Conservation (phyloP, 805 yeast genomes). For the Barnettozyma botsteinii region DNA sequence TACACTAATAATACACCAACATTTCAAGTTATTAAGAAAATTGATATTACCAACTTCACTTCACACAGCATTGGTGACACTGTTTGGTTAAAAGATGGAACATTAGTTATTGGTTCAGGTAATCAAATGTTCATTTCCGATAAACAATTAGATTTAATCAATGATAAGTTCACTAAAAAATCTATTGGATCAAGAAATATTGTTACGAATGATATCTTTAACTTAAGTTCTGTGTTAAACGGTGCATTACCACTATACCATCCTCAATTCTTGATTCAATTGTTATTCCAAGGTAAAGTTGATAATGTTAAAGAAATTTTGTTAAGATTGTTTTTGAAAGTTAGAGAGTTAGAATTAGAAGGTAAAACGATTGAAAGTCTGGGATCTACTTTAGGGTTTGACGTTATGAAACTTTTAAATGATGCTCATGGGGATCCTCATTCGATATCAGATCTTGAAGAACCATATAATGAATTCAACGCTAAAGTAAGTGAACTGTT, state of each 20-base stretch:
- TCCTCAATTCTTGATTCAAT: slow-evolving; percentile 80
- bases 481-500: slow-evolving; percentile 41
- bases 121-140: slow-evolving; percentile 85
- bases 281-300: slow-evolving; percentile 56
- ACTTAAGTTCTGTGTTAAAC: slow-evolving; percentile 69
- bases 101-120: slow-evolving; percentile 79
- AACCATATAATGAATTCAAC: slow-evolving; percentile 38
- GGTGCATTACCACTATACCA: slow-evolving; percentile 90
- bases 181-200: slow-evolving; percentile 57
- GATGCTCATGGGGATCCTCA: neutral
- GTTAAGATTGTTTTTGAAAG: slow-evolving; percentile 41
- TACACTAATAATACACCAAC: slow-evolving; percentile 78
- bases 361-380: slow-evolving; percentile 18
- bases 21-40: slow-evolving; percentile 66
- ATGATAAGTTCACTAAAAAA: slow-evolving; percentile 44
- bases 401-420: slow-evolving; percentile 25
- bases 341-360: slow-evolving; percentile 50
- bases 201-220: slow-evolving; percentile 50
- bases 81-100: slow-evolving; percentile 76
- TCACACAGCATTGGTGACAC: slow-evolving; percentile 84
- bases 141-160: slow-evolving; percentile 47
- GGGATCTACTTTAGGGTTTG: slow-evolving; percentile 29
- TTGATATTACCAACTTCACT: slow-evolving; percentile 67
- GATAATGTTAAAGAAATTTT: slow-evolving; percentile 53
- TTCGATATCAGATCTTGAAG: slow-evolving; percentile 22